Percentiles rank a stretch among this genome's conserved stretches.
Conservation (phyloP, 2,329 filamentous ascomycete species). For the Xylariaceae sp. region DNA sequence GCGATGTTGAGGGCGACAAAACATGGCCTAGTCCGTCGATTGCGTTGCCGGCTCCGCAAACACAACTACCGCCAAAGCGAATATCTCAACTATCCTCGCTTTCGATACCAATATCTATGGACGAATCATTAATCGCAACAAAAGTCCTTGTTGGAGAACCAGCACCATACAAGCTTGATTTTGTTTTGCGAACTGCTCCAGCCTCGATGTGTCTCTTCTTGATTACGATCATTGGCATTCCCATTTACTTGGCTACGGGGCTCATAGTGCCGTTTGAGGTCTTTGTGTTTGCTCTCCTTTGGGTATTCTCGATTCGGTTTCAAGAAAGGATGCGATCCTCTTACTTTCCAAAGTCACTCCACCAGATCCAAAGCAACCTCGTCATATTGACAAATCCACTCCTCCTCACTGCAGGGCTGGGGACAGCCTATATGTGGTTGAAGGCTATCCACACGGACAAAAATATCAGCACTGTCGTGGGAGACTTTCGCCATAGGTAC, state of each 20-base stretch:
- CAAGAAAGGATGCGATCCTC: conserved; percentile 26
- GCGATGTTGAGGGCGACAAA: conserved; percentile 25
- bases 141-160: not conserved
- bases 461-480: conserved; percentile 20
- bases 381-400: conserved; percentile 30
- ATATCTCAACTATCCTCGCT: conserved; percentile 14
- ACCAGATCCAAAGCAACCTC: conserved; percentile 16
- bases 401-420: conserved; percentile 26
- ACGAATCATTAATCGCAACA: conserved; percentile 17
- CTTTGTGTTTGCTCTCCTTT: conserved; percentile 28
- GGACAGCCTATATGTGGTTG: conserved; percentile 30
- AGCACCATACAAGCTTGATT: conserved; percentile 14
- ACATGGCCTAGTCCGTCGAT: conserved; percentile 25
- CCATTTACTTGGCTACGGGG: conserved; percentile 22
- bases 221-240: conserved; percentile 25
- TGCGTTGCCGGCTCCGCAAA: conserved; percentile 23
- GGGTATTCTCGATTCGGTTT: conserved; percentile 27
- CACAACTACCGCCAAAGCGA: conserved; percentile 14
- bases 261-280: conserved; percentile 30
- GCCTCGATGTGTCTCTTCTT: conserved; percentile 29
- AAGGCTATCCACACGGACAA: conserved; percentile 23
- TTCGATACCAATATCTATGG: conserved; percentile 13
- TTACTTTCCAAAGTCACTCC: conserved; percentile 14
- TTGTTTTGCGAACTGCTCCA: conserved; percentile 24
- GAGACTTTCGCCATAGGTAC: conserved; percentile 20